Conservation (phyloP, 768 basidiomycete species). For the Porphyrellus cyaneotinctus region DNA sequence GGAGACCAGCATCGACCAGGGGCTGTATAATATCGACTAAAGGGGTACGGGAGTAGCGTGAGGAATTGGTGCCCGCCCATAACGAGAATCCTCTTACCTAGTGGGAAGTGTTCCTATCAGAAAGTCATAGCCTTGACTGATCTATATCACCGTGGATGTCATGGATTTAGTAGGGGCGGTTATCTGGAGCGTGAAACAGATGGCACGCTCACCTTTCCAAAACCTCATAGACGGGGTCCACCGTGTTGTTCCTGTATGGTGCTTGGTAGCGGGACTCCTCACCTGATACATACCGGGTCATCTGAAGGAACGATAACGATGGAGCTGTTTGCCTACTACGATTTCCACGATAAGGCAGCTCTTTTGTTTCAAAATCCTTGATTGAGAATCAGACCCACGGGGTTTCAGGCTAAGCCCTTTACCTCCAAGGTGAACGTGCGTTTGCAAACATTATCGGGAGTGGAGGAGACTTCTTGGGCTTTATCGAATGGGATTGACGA, state of each 20-base stretch:
- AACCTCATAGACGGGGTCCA: not conserved
- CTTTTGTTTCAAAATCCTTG: conserved; percentile 6
- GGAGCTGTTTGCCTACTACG: not conserved
- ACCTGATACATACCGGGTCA: conserved; percentile 1
- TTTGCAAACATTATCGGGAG: not conserved
- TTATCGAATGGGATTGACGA: not conserved
- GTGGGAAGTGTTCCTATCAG: conserved; percentile 1
- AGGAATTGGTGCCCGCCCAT: not conserved
- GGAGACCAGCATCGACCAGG: not conserved
- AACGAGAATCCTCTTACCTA: conserved; percentile 4
- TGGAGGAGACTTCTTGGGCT: not conserved
- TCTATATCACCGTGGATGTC: conserved; percentile 5
- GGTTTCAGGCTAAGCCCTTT: conserved; percentile 3
- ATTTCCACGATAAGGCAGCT: conserved; percentile 12
- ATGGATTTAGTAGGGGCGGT: conserved; percentile 2
- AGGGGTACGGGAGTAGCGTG: not conserved
- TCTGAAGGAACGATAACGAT: not conserved
- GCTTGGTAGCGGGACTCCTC: not conserved
- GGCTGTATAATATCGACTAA: not conserved
- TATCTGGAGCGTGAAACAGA: not conserved
- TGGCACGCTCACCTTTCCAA: not conserved
- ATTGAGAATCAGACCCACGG: not conserved
- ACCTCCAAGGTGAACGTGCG: conserved; percentile 5
- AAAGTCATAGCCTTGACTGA: conserved; percentile 17
- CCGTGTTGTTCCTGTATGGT: conserved; percentile 4